phyloP scores from a whole-genome alignment of 1,284 basidiomycete species.

The Entoloma clypeatum region DNA sequence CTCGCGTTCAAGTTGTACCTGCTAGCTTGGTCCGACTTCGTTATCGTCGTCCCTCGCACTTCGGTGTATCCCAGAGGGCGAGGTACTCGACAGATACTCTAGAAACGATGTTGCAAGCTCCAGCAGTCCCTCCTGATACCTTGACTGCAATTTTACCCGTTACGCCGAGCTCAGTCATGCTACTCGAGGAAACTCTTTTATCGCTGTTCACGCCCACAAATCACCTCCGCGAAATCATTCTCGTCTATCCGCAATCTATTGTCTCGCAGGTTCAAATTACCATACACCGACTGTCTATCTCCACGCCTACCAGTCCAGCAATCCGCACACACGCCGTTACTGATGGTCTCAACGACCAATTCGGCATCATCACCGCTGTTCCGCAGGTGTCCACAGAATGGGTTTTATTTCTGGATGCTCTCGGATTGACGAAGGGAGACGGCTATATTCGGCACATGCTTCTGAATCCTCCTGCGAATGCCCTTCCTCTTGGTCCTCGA shows the following conservation, averaged over 20 bases:
- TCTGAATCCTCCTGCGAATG: conserved; percentile 31
- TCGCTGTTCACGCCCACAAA: conserved; percentile 33
- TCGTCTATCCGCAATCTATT: conserved; percentile 43
- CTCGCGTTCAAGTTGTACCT: too few relatives aligned
- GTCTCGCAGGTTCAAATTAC: conserved; percentile 31
- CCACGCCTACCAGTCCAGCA: conserved; percentile 35
- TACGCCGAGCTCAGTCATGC: conserved; percentile 30
- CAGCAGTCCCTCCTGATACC: conserved; percentile 9
- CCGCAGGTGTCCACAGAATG: conserved; percentile 41
- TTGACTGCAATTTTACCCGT: conserved; percentile 52
- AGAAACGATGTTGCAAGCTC: too few relatives aligned
- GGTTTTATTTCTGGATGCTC: conserved; percentile 49
- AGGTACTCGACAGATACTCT: too few relatives aligned
- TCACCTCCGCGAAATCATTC: conserved; percentile 41
- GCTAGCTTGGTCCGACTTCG: too few relatives aligned
- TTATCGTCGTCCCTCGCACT: too few relatives aligned
- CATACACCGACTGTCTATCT: conserved; percentile 34
- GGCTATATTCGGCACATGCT: conserved; percentile 32
- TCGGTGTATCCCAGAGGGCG: too few relatives aligned
- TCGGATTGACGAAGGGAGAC: conserved; percentile 33
- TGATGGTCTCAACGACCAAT: conserved; percentile 23
- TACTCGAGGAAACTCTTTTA: conserved; percentile 32
- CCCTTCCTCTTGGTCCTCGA: conserved; percentile 42
- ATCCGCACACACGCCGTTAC: conserved; percentile 40
- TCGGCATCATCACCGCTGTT: conserved; percentile 33